Evolutionary conservation across 2,329 filamentous ascomycete genomes (phyloP), one percentile per base, ranked within the genome.

Genomic region (Leptodontidium sp.): DNA sequence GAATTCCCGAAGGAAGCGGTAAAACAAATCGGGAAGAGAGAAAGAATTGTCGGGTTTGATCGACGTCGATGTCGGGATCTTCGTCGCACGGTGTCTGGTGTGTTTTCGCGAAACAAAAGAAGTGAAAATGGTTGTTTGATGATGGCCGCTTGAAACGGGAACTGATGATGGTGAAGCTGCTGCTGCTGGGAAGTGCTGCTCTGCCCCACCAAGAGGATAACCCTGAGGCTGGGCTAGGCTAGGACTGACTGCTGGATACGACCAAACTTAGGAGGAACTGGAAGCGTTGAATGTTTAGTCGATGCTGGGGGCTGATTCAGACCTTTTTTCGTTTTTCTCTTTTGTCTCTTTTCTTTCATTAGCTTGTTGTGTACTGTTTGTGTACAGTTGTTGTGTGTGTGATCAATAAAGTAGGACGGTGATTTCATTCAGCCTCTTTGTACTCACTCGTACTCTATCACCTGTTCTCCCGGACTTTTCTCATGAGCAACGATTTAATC

Each of bases 391-490:
- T 6, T 32, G 47, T 50, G 47, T 8, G 35, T 40, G 32, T 58
- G 35, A 40, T 43, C 21, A 45, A 29, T 45, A 59, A 24, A 59
- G 35, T 59, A 59, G 17, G 38, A 15, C 21, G 21, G 32, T 17
- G 29, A 61, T 24, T 49, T 38, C 29, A 49, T 66, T 67, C 65
- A 67, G 65, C 58, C 65, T 67, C 65, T 63, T 63, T 49, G 59
- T 50, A 26, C 52, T 21, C 45, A 26, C 4, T 11, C 38, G 7
- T 12, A 32, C 43, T 43, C 40, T 9, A 45, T 61, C 21, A 7
- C 21, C 29, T 61, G 9, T 26, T 14, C 45, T 47, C 8, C 15
- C 6, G 15, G n/a, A 47, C 15, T 6, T 8, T 47, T 8, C 47
- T 50, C 1, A 2, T 24, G n/a, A 21, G 14, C 2, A 8, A n/a